These are phyloP conservation scores for Starmerella vaccinii DNA, from an alignment of 805 yeast species.

Conservation along the genomic window DNA sequence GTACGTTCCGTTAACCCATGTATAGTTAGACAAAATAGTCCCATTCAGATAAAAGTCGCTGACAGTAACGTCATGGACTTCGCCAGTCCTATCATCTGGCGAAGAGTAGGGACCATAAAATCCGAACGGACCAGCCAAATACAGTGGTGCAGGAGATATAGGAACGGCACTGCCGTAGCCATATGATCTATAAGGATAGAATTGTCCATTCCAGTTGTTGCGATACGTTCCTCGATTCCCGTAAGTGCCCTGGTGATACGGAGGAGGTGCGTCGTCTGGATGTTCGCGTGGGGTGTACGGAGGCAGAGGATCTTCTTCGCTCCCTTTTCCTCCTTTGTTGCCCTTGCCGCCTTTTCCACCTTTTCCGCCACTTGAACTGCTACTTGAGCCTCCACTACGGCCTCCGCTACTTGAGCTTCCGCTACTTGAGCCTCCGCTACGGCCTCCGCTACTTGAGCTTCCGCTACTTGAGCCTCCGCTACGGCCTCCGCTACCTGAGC, in stretches of 20 bases:
- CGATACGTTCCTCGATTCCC: conserved; percentile 6
- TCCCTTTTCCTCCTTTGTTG: not conserved
- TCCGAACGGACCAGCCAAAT: conserved; percentile 14
- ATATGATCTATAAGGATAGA: conserved; percentile 5
- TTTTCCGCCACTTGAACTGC: not conserved
- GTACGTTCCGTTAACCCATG: not conserved
- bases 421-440: not conserved
- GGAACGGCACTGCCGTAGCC: conserved; percentile 7
- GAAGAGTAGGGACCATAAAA: conserved; percentile 10
- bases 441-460: not conserved
- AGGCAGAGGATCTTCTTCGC: conserved; percentile 1
- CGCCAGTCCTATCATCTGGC: too few species aligned
- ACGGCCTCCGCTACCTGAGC: not conserved
- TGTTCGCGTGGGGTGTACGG: conserved; percentile 1
- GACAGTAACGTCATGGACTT: not conserved
- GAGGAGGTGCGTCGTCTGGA: not conserved
- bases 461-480: not conserved
- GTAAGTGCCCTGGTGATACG: not conserved
- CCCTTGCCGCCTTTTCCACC: not conserved
- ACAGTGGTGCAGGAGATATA: conserved; percentile 3
- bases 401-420: too few species aligned
- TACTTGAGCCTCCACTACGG: too few species aligned
- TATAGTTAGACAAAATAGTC: not conserved
- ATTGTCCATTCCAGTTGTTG: conserved; percentile 11
- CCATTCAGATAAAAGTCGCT: conserved; percentile 4